Evolutionary conservation across 306 rosid genomes (phyloP).

Genomic region (Cucumis melo): DNA sequence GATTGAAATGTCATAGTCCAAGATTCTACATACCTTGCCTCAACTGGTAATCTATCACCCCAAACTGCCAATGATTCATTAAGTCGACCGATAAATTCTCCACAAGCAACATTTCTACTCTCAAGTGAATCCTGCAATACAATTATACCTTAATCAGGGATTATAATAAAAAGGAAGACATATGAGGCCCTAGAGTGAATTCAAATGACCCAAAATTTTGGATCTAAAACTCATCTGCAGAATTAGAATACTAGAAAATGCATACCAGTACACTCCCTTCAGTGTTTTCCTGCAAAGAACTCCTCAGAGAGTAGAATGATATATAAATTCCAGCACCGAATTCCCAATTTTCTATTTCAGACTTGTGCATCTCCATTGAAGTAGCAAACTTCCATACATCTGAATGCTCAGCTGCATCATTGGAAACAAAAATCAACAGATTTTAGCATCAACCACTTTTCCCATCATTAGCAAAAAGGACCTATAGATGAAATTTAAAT

Average conservation of each 20-base stretch:
- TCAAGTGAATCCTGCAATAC: slow-evolving; percentile 61
- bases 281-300: slow-evolving; percentile 53
- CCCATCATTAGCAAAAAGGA: not conserved
- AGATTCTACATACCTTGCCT: slow-evolving; percentile 48
- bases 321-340: slow-evolving; percentile 89
- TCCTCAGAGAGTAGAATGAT: slow-evolving; percentile 63
- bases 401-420: slow-evolving; percentile 49
- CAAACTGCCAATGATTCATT: slow-evolving; percentile 74
- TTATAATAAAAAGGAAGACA: not conserved
- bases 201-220: not conserved
- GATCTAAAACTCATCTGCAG: not conserved
- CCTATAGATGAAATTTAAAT: not conserved
- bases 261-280: slow-evolving; percentile 57
- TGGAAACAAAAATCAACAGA: not conserved
- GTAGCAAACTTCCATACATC: slow-evolving; percentile 80
- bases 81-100: slow-evolving; percentile 49
- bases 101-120: slow-evolving; percentile 55
- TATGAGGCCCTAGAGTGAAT: not conserved
- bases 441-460: not conserved
- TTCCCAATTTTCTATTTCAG: slow-evolving; percentile 97
- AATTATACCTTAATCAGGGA: not conserved
- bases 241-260: not conserved
- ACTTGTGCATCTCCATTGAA: slow-evolving; percentile 77
- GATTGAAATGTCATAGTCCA: slow-evolving; percentile 1
- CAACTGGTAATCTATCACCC: slow-evolving; percentile 63